These are phyloP conservation scores for Boletus reticuloceps DNA, from an alignment of 768 basidiomycete genomes.

Conservation along the genomic window DNA sequence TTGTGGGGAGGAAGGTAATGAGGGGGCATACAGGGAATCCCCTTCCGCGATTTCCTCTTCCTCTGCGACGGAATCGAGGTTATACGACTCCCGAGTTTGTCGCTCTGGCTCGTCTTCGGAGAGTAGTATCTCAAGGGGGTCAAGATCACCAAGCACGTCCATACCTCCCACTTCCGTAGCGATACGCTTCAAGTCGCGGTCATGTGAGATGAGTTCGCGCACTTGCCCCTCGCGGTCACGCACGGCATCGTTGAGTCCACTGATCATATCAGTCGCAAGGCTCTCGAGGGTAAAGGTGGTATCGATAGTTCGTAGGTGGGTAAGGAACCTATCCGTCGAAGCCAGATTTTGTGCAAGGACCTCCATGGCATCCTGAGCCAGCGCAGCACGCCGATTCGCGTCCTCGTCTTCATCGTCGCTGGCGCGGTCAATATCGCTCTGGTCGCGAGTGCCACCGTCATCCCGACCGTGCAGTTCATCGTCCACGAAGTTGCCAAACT, in stretches of 20 bases:
- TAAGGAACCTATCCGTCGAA: conserved; percentile 74
- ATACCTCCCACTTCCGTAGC: conserved; percentile 74
- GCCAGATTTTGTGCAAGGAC: conserved; percentile 71
- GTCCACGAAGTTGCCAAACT: conserved; percentile 19
- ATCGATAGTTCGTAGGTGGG: conserved; percentile 70
- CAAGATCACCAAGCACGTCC: conserved; percentile 68
- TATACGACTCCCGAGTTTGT: conserved; percentile 26
- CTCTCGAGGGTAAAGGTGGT: conserved; percentile 51
- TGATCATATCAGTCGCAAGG: conserved; percentile 73
- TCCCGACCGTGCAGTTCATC: conserved; percentile 15
- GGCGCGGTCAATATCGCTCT: conserved; percentile 6
- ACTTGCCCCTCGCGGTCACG: conserved; percentile 80
- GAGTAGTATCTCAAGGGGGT: conserved; percentile 50
- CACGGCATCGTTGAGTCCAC: conserved; percentile 70
- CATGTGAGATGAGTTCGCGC: conserved; percentile 72
- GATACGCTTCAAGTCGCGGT: conserved; percentile 77
- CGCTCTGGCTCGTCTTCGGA: conserved; percentile 30
- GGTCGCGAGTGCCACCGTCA: conserved; percentile 10
- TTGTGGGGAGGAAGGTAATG: conserved; percentile 43
- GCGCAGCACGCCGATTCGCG: conserved; percentile 19
- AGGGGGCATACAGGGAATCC: conserved; percentile 38
- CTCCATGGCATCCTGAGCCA: conserved; percentile 62
- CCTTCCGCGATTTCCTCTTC: conserved; percentile 41
- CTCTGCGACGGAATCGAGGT: conserved; percentile 39
- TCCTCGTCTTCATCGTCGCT: conserved; percentile 31